Conservation (phyloP, 1,139 yeast genomes). For the Geotrichum carabidarum region DNA sequence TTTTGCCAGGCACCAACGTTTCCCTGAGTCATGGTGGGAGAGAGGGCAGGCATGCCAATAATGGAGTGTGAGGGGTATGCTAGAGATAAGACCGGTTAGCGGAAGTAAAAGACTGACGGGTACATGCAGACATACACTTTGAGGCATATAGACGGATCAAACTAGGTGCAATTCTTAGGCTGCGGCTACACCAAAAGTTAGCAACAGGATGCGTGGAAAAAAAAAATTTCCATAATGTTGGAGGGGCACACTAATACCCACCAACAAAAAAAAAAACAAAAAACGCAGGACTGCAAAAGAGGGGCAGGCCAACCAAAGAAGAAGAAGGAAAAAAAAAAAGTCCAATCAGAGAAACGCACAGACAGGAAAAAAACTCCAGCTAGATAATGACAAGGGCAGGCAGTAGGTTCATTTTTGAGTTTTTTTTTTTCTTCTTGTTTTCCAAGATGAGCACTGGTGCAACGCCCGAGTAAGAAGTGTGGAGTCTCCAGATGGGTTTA, state of each 20-base stretch:
- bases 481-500: too few species aligned
- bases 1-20: conserved; percentile 85
- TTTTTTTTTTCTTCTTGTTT: too few species aligned
- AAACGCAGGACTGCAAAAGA: neutral
- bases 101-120: neutral
- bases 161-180: conserved; percentile 23
- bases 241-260: conserved; percentile 7
- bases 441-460: too few species aligned
- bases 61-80: conserved; percentile 55
- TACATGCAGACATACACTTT: conserved; percentile 27
- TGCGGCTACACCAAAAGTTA: neutral
- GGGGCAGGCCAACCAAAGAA: too few species aligned
- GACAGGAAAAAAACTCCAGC: too few species aligned
- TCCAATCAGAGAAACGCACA: neutral
- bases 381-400: neutral
- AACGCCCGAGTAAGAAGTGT: too few species aligned
- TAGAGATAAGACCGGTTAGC: conserved; percentile 17
- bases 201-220: neutral
- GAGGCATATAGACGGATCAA: conserved; percentile 40
- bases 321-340: conserved; percentile 1
- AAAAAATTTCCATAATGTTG: neutral
- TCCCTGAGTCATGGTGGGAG: conserved; percentile 98
- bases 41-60: conserved; percentile 85
- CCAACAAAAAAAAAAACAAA: conserved; percentile 9
- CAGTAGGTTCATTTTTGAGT: too few species aligned